These are phyloP conservation scores for Cruciata laevipes DNA, from an alignment of 257 asterid species.

Conservation along the genomic window DNA sequence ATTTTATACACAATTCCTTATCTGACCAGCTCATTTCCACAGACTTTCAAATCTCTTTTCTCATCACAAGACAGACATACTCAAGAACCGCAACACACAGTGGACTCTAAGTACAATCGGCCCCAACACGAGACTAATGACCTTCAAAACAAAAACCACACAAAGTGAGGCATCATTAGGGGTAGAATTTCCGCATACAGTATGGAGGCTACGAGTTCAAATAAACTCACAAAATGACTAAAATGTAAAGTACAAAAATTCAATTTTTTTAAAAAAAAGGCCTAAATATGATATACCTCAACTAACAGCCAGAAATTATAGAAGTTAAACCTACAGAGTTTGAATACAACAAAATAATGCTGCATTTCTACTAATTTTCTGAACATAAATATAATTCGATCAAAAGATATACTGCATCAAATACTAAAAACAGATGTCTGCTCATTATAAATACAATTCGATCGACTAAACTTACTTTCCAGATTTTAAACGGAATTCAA, in stretches of 20 bases:
- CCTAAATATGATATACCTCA: not conserved
- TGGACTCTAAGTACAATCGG: not conserved
- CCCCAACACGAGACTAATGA: not conserved
- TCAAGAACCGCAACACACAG: not conserved
- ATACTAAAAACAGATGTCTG: not conserved
- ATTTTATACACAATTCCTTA: constrained; percentile 51
- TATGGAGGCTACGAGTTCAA: not conserved
- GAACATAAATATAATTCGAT: not conserved
- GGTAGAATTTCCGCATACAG: not conserved
- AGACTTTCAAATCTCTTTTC: constrained; percentile 15
- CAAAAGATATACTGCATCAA: not conserved
- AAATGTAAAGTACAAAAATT: not conserved
- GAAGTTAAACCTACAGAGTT: not conserved
- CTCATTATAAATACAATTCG: not conserved
- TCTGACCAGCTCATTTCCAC: constrained; percentile 43
- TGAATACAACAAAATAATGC: not conserved
- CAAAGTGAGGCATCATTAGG: not conserved
- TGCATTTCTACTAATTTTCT: not conserved
- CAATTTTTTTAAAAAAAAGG: too few relatives aligned
- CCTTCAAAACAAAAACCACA: constrained; percentile 1
- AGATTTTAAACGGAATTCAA: not conserved
- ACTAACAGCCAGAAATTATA: not conserved
- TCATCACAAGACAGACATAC: not conserved
- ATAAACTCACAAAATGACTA: not conserved
- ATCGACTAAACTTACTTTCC: not conserved